phyloP scores from a whole-genome alignment of 2,329 filamentous ascomycete genomes.

The Ophiosphaerella korrae region DNA sequence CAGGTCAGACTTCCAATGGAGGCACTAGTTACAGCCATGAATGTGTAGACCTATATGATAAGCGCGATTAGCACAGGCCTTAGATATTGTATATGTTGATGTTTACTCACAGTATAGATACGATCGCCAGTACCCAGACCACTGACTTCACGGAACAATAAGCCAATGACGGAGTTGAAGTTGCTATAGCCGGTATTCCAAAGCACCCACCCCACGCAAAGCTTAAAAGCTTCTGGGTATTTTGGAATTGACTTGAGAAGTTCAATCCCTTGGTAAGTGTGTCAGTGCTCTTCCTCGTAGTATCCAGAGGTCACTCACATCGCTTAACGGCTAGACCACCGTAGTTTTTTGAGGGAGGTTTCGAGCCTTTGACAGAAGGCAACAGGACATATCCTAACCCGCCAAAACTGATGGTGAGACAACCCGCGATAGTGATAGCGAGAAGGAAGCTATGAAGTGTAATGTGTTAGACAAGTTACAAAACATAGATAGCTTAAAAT shows the following conservation, averaged over 20 bases:
- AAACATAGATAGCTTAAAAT: not conserved
- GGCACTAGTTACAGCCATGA: slow-evolving; percentile 21
- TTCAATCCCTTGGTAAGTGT: slow-evolving; percentile 10
- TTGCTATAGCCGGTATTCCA: slow-evolving; percentile 28
- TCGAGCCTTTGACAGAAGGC: slow-evolving; percentile 7
- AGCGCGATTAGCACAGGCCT: not conserved
- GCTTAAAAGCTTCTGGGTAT: slow-evolving; percentile 24
- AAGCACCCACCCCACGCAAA: slow-evolving; percentile 26
- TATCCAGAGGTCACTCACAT: not conserved
- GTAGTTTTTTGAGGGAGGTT: slow-evolving; percentile 3
- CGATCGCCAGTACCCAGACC: slow-evolving; percentile 16
- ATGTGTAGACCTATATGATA: slow-evolving; percentile 10
- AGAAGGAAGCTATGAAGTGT: slow-evolving; percentile 3
- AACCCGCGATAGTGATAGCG: slow-evolving; percentile 5
- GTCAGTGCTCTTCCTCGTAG: not conserved
- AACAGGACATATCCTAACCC: slow-evolving; percentile 1
- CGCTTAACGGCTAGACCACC: slow-evolving; percentile 1
- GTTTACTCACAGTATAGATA: slow-evolving; percentile 12
- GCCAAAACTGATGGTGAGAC: slow-evolving; percentile 5
- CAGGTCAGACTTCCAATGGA: slow-evolving; percentile 19
- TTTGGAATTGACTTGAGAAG: slow-evolving; percentile 11
- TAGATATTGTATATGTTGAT: not conserved
- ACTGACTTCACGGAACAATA: slow-evolving; percentile 22
- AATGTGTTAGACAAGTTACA: too few species aligned
- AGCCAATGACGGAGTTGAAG: slow-evolving; percentile 12